Percentiles rank a stretch among this genome's conserved stretches.
These are phyloP conservation scores for Sclerotinia trifoliorum DNA, from an alignment of 2,329 filamentous ascomycete species.

Conservation along the genomic window DNA sequence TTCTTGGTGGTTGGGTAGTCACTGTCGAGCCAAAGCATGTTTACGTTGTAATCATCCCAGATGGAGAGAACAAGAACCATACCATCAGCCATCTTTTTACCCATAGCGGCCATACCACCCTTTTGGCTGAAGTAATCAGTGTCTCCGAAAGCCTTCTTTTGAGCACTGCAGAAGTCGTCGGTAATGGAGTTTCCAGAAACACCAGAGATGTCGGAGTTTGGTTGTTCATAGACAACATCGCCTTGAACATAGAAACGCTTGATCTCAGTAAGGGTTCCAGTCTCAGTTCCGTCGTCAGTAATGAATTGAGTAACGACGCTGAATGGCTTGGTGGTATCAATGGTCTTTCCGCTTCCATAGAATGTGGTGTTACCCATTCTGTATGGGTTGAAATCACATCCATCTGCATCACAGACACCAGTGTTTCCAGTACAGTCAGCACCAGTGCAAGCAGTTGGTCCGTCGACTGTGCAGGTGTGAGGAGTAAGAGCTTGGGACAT, in stretches of 20 bases:
- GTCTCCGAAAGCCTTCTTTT: slow-evolving; percentile 55
- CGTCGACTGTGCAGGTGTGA: slow-evolving; percentile 50
- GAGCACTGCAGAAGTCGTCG: slow-evolving; percentile 35
- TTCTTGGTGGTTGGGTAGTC: slow-evolving; percentile 31
- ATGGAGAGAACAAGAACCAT: slow-evolving; percentile 65
- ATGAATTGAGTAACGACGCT: slow-evolving; percentile 61
- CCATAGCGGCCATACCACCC: slow-evolving; percentile 57
- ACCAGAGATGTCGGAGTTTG: slow-evolving; percentile 44
- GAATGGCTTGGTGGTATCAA: slow-evolving; percentile 52
- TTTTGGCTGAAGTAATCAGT: slow-evolving; percentile 51
- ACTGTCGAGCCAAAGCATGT: slow-evolving; percentile 68
- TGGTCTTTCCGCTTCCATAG: slow-evolving; percentile 52
- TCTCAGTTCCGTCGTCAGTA: slow-evolving; percentile 48
- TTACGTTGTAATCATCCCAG: slow-evolving; percentile 54
- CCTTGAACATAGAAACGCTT: slow-evolving; percentile 56
- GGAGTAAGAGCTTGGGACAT: slow-evolving; percentile 58
- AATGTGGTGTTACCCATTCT: slow-evolving; percentile 54
- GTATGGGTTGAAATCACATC: slow-evolving; percentile 61
- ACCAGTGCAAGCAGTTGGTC: slow-evolving; percentile 37
- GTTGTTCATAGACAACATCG: slow-evolving; percentile 49
- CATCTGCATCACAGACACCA: slow-evolving; percentile 52
- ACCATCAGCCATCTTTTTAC: slow-evolving; percentile 49
- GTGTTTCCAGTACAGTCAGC: slow-evolving; percentile 4
- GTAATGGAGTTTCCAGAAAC: slow-evolving; percentile 54
- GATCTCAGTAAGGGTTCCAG: slow-evolving; percentile 52